Evolutionary conservation across 1,284 basidiomycete species (phyloP), one percentile per base, ranked within the genome.

Genomic region (Bondarzewia mesenterica): DNA sequence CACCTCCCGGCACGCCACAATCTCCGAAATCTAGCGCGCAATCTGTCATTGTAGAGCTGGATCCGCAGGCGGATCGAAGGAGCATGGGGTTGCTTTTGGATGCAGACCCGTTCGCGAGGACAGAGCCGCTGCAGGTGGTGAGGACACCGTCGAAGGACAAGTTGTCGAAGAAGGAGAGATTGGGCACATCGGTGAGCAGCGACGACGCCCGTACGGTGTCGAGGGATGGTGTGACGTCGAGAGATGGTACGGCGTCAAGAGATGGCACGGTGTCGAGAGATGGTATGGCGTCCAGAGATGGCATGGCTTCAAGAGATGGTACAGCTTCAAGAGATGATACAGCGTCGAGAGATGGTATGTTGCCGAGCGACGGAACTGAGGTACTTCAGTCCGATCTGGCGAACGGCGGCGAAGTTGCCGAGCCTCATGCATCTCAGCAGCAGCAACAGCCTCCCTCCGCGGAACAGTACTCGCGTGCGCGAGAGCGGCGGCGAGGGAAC

Each of bases 401-500:
- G n/a, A n/a, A n/a, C n/a, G n/a, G 35, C 35, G 35, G 14, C 35
- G 15, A 16, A 16, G 35, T 7, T 36, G 22, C 39, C 18, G 39
- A 40, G 22, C 39, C 22, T 15, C 22, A 12, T 26, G 3, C 16
- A 4, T 16, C 12, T 10, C 5, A 7, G 15, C 22, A 32, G 6
- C 53, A 36, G 22, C 62, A 58, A 7, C 59, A 58, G 14, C 65
- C 62, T n/a, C 48, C 53, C 22, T 65, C 62, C 16, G 63, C 68
- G 0, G 70, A 69, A 21, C 65, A 68, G 29, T 71, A 73, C 48
- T 60, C 62, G 16, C 51, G 50, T 1, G 67, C 72, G 8, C 71
- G 73, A 10, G 54, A 66, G 21, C 62, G 60, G 44, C 62, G 72
- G 39, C 63, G 73, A 2, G 72, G 69, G 16, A 63, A 66, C 35